Evolutionary conservation across 23 red algal genomes (phyloP).

Genomic region (Gracilaria vermiculophylla): DNA sequence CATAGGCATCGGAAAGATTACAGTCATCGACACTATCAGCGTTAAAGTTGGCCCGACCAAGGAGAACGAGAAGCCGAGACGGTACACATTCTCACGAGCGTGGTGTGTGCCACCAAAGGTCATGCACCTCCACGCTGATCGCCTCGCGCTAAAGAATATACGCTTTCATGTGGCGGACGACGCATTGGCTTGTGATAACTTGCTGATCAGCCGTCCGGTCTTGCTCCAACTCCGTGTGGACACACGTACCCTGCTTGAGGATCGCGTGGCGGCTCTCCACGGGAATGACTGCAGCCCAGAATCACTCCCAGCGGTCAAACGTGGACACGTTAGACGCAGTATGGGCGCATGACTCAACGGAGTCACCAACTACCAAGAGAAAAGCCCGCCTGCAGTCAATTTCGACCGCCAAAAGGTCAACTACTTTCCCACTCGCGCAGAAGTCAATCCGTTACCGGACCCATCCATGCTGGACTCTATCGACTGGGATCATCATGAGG

Average conservation of each 20-base stretch:
- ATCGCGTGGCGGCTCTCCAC: no score
- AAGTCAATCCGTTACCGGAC: slow-evolving; percentile 6
- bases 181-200: not conserved
- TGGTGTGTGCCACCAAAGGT: not conserved
- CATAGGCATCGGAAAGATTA: no score
- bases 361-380: not conserved
- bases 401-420: not conserved
- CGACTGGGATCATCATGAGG: slow-evolving; percentile 21
- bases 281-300: not conserved
- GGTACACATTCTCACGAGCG: not conserved
- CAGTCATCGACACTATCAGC: no score
- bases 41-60: no score
- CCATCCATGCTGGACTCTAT: not conserved
- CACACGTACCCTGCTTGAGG: not conserved
- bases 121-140: not conserved
- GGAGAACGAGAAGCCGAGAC: no score
- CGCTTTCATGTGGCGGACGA: not conserved
- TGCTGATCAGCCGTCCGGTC: not conserved
- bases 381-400: not conserved
- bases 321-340: not conserved
- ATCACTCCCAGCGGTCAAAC: not conserved
- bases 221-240: not conserved
- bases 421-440: not conserved
- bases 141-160: not conserved
- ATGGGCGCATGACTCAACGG: not conserved